phyloP scores from a whole-genome alignment of 1,139 yeast species.

The Hansenula lynferdii region DNA sequence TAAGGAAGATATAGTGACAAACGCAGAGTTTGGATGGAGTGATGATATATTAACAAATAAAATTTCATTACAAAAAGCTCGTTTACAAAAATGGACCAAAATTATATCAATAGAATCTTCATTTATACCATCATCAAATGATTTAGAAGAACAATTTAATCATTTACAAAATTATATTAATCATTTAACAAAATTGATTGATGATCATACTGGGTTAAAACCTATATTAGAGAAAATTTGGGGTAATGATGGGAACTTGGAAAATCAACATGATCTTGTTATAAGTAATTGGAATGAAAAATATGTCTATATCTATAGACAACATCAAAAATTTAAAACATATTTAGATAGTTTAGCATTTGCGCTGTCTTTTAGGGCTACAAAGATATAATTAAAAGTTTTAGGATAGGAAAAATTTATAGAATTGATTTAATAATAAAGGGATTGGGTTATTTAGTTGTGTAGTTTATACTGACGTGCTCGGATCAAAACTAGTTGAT shows the following conservation, averaged over 20 bases:
- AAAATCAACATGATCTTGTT: slow-evolving; percentile 22
- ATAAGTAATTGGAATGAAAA: slow-evolving; percentile 36
- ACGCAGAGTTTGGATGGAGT: slow-evolving; percentile 84
- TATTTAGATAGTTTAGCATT: slow-evolving; percentile 26
- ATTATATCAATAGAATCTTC: slow-evolving; percentile 29
- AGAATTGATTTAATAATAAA: not conserved
- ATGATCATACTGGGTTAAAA: slow-evolving; percentile 30
- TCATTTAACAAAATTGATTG: slow-evolving; percentile 25
- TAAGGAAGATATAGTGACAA: slow-evolving; percentile 53
- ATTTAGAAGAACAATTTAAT: slow-evolving; percentile 27
- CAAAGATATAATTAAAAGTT: slow-evolving; percentile 15
- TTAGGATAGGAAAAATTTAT: no score
- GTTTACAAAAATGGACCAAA: slow-evolving; percentile 35
- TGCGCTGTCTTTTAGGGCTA: slow-evolving; percentile 18
- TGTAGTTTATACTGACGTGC: not conserved
- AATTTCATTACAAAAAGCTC: slow-evolving; percentile 6
- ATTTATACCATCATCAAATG: slow-evolving; percentile 20
- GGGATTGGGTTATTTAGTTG: not conserved
- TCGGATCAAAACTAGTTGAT: no score
- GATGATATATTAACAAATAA: slow-evolving; percentile 15
- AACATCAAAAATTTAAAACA: slow-evolving; percentile 26
- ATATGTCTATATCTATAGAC: slow-evolving; percentile 29
- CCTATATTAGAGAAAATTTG: slow-evolving; percentile 31
- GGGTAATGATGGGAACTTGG: slow-evolving; percentile 21
- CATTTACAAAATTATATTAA: slow-evolving; percentile 27